Evolutionary conservation across 768 basidiomycete species (phyloP).

Genomic region (Leccinum aurantiacum): DNA sequence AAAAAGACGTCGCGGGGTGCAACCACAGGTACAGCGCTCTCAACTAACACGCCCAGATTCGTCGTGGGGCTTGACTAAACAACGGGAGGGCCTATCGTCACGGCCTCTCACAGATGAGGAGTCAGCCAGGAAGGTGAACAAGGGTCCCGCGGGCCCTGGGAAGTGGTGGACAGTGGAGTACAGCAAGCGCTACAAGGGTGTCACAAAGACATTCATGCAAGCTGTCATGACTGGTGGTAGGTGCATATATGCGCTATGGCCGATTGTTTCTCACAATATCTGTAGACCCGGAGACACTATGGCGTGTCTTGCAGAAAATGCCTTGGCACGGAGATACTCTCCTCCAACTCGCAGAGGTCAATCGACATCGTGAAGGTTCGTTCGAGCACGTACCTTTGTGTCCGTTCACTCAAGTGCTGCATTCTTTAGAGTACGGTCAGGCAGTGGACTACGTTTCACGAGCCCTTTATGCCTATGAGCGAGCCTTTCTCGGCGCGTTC

Average conservation of each 20-base stretch:
- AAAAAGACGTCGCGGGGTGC: conserved; percentile 38
- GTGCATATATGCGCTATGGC: conserved; percentile 21
- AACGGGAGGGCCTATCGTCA: conserved; percentile 72
- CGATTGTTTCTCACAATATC: background rate
- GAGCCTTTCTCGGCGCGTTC: conserved; percentile 84
- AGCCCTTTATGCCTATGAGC: conserved; percentile 92
- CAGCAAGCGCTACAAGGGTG: conserved; percentile 77
- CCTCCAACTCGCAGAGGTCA: conserved; percentile 28
- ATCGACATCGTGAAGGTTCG: conserved; percentile 80
- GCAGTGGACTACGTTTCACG: conserved; percentile 89
- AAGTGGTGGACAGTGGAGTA: conserved; percentile 92
- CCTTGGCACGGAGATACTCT: conserved; percentile 95
- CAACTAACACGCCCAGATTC: conserved; percentile 75
- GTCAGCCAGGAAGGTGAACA: conserved; percentile 42
- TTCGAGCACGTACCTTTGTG: background rate
- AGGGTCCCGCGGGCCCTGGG: conserved; percentile 50
- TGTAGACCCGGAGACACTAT: conserved; percentile 79
- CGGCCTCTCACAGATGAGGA: conserved; percentile 59
- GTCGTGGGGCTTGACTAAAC: conserved; percentile 70
- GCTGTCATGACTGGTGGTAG: conserved; percentile 80
- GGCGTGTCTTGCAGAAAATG: conserved; percentile 67
- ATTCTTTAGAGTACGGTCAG: conserved; percentile 65
- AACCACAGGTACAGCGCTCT: conserved; percentile 50
- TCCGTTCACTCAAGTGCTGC: background rate
- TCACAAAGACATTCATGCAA: conserved; percentile 78